Evolutionary conservation across 805 yeast species (phyloP), one percentile per base, ranked within the genome.

Genomic region (Starmerella apis): DNA sequence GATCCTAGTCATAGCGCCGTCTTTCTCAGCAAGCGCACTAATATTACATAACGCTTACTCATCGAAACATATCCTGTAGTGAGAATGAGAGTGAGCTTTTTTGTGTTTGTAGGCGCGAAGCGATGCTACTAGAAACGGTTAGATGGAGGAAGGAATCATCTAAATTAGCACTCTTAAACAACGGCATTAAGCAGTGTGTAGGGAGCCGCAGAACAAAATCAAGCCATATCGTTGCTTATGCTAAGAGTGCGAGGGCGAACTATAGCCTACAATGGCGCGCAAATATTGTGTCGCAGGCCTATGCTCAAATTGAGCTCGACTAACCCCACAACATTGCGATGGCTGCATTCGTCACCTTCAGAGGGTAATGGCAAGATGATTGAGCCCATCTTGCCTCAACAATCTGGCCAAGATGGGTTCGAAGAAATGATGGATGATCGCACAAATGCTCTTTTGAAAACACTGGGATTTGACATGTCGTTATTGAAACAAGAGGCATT

Each of bases 371-470:
- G 33, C 38, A 41, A 41, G n/a, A 41, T 24, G 28, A 33, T 44
- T 23, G 54, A 47, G 31, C 51, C 54, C 18, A 30, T 50, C 9
- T 43, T 51, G 18, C 52, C 51, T 7, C 52, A 46, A 6, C 28
- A 31, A 11, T 18, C 43, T 2, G 45, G 48, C 16, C 41, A 43
- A n/a, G 58, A 55, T 31, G 47, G 51, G 2, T 57, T 57, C 44
- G 25, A 42, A 3, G 59, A 57, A 31, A 53, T 53, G 56, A 49
- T 57, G 52, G 55, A 53, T 11, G 60, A 57, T 43, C 48, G 60
- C 6, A 57, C 60, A 14, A 43, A 48, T 14, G 55, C 56, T 14
- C 38, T 57, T 13, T 37, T 57, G 8, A 27, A 49, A 9, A 43
- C 56, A 2, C 28, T 54, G 7, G 50, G 50, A 5, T 32, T 50